Evolutionary conservation across 2,329 filamentous ascomycete species (phyloP).

Genomic region (Aspergillus piperis): DNA sequence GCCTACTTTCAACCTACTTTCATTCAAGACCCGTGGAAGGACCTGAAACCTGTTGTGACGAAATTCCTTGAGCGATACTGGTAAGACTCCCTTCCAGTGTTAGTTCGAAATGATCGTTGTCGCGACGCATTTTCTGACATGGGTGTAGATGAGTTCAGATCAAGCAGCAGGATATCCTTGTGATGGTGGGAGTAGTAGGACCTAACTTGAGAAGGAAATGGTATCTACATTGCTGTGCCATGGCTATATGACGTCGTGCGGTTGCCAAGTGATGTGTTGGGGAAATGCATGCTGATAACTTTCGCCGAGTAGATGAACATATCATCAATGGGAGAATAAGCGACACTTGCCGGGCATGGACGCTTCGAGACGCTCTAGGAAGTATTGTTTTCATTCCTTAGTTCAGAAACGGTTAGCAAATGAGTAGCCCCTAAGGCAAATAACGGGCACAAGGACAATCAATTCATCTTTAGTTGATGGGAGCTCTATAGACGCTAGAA

Average conservation of each 20-base stretch:
- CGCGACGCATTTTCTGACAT: background rate
- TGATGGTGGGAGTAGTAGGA: too few species aligned
- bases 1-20: slow-evolving; percentile 24
- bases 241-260: background rate
- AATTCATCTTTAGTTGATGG: too few species aligned
- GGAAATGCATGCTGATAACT: background rate
- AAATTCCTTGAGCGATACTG: slow-evolving; percentile 9
- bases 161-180: background rate
- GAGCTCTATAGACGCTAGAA: too few species aligned
- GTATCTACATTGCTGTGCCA: background rate
- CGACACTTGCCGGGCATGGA: background rate
- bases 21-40: slow-evolving; percentile 25
- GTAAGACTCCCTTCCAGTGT: background rate
- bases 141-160: background rate
- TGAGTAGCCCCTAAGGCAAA: too few species aligned
- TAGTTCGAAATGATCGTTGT: background rate
- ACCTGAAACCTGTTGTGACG: slow-evolving; percentile 11
- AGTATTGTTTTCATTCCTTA: background rate
- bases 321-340: background rate
- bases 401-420: background rate
- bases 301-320: background rate
- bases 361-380: too few species aligned
- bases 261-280: background rate
- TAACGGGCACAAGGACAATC: background rate
- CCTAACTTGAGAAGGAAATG: background rate